Base-by-base conservation (phyloP, 768 basidiomycete genomes). In the Xerocomellus dryophilus region DNA sequence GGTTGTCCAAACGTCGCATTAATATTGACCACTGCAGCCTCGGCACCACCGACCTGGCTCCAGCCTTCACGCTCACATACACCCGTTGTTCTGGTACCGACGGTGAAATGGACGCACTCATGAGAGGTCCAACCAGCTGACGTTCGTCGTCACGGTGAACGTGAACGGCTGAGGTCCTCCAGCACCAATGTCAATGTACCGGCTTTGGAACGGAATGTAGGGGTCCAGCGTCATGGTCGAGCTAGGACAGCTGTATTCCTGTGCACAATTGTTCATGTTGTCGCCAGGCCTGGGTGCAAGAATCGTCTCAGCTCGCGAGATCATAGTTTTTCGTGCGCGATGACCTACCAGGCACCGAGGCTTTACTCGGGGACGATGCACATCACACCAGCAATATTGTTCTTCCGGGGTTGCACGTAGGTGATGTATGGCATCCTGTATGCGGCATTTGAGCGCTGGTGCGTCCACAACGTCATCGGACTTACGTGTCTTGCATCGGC, bases 321-420 rank as follows among this genome's bases (percentile, higher is more conserved):
- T 14, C 11, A 38, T 34, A 20, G 21, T n/a, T 25, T 47, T 32
- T 10, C 17, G 21, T 17, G 18, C 31, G 14, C 17, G 29, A 20
- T 15, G 46, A 51, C 71, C 40, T 56, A 81, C 84, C 84, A 88
- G 38, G 83, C 81, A 17, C 82, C 85, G 2, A 73, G 62, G 17
- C 77, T 81, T 11, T 82, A 80, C 73, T 88, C 86, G 1, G 81
- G 78, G 3, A 76, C 76, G 50, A 86, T 78, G 38, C 85, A 70
- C 82, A 88, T 84, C 3, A 78, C 76, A n/a, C 34, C 32, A 17
- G 42, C 21, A 7, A 50, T 35, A 11, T 29, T 38, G 36, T 45
- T 25, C 48, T 35, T 50, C 29, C 36, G 44, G 18, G 36, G 27
- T 34, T 41, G 43, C 29, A 50, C 43, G n/a, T 45, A 50, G 18